These are phyloP conservation scores for Cercospora sesami DNA, from an alignment of 2,329 filamentous ascomycete genomes.

Conservation along the genomic window DNA sequence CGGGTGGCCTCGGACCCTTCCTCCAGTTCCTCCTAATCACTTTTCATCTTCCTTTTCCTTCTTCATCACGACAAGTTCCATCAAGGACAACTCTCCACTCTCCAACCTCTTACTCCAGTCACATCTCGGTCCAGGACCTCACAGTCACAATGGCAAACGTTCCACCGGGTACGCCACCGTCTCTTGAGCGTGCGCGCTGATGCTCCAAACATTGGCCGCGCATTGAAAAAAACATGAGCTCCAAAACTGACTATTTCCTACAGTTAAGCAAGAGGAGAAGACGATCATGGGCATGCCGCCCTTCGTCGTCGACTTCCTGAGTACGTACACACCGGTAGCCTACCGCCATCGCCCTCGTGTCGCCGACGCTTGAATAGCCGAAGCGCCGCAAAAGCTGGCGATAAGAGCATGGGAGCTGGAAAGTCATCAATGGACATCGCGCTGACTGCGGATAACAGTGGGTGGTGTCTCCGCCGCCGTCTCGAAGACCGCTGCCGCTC, in stretches of 20 bases:
- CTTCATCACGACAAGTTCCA: too few relatives aligned
- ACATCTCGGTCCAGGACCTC: constrained; percentile 15
- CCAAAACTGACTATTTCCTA: constrained; percentile 14
- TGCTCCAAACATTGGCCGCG: constrained; percentile 14
- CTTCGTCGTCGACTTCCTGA: constrained; percentile 98
- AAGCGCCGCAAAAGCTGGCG: constrained; percentile 27
- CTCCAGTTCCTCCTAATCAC: too few relatives aligned
- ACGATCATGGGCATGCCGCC: constrained; percentile 50
- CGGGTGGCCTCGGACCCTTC: too few relatives aligned
- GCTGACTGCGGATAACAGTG: constrained; percentile 65
- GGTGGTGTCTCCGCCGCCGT: constrained; percentile 99
- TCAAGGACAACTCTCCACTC: background rate
- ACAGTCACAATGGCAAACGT: constrained; percentile 33
- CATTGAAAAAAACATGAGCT: constrained; percentile 16
- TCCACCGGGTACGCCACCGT: constrained; percentile 23
- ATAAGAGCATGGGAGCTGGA: constrained; percentile 35
- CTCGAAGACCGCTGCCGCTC: constrained; percentile 99
- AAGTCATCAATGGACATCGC: constrained; percentile 14
- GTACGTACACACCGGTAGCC: constrained; percentile 62
- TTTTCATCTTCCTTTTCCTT: too few relatives aligned
- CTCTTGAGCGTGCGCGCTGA: constrained; percentile 11
- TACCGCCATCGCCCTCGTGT: constrained; percentile 9
- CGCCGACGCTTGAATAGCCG: constrained; percentile 16
- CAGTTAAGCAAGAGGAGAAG: constrained; percentile 23
- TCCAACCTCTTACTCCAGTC: constrained; percentile 10